Percentiles rank a stretch among this genome's conserved stretches.
phyloP scores from a whole-genome alignment of 306 rosid genomes.

The Vigna radiata region DNA sequence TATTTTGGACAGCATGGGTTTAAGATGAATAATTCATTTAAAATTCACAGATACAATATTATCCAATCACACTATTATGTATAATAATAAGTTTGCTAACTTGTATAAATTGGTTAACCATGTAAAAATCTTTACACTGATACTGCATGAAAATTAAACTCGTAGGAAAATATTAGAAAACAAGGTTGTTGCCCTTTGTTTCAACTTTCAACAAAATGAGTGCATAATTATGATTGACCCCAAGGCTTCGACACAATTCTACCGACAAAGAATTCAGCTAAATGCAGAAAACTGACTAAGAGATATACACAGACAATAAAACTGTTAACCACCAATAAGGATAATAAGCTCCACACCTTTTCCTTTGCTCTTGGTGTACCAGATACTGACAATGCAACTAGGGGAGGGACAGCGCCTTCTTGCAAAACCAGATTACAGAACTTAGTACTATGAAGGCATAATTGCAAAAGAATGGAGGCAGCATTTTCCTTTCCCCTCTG shows the following conservation, averaged over 20 bases:
- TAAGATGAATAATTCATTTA: constrained; percentile 4
- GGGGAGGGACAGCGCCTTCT: constrained; percentile 99
- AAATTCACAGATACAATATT: background rate
- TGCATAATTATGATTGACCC: constrained; percentile 14
- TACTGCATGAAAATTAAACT: background rate
- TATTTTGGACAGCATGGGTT: background rate
- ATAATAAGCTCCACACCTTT: constrained; percentile 63
- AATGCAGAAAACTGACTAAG: constrained; percentile 32
- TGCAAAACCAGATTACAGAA: constrained; percentile 90
- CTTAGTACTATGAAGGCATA: constrained; percentile 89
- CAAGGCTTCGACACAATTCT: background rate
- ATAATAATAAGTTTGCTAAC: background rate
- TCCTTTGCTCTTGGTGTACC: constrained; percentile 97
- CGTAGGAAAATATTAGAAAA: background rate
- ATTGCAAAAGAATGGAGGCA: constrained; percentile 78
- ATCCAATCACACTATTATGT: background rate
- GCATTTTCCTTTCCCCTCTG: constrained; percentile 94
- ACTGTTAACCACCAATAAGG: constrained; percentile 27
- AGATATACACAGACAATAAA: constrained; percentile 13
- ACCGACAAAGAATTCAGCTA: background rate
- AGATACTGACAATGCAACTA: constrained; percentile 85
- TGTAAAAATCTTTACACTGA: background rate
- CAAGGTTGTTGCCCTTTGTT: constrained; percentile 19
- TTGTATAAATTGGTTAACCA: background rate
- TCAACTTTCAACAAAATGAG: constrained; percentile 38